Base-by-base conservation (phyloP, 306 rosid genomes). In the Abrus precatorius region DNA sequence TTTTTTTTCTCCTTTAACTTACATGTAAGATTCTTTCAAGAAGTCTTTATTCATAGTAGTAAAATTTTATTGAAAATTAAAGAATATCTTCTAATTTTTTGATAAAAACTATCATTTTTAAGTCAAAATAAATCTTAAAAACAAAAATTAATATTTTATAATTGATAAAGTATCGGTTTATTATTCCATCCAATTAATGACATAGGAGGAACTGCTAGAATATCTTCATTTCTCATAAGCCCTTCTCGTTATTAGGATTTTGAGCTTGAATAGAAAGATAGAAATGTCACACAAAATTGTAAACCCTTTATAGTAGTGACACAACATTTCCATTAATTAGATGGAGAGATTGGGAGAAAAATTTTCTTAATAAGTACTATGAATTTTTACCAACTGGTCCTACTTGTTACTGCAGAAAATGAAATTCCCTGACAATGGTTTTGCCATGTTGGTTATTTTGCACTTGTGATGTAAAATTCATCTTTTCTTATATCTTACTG, bases 31-130 rank as follows among this genome's bases (percentile, higher is more conserved):
- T 52, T 52, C 27, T 76, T 59, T 68, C 36, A 34, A 50, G 14
- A 60, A 30, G 29, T 71, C 38, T 34, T 48, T 60, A 27, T 79
- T 47, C 9, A 11, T 74, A 47, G 61, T n/a, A 36, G 40, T 36
- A 36, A 36, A 1, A 2, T 2, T 36, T 36, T 36, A 36, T 36
- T 36, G 40, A 4, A 36, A 36, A 36, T 2, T 36, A 36, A 20
- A 20, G 20, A 20, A 20, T 20, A 20, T 20, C 20, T 20, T 20
- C 20, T 20, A 20, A 20, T 20, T 20, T 20, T 20, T 20, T 20
- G 20, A 20, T 20, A 20, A 20, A 20, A 20, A 20, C 20, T 20
- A 20, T 20, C 20, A 20, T 20, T 20, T 20, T 20, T 20, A 0
- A 20, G 20, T 20, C 20, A 20, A 20, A 20, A 20, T 20, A 0